Base-by-base conservation (phyloP, 108 stramenopile genomes). In the Skeletonema tropicum region DNA sequence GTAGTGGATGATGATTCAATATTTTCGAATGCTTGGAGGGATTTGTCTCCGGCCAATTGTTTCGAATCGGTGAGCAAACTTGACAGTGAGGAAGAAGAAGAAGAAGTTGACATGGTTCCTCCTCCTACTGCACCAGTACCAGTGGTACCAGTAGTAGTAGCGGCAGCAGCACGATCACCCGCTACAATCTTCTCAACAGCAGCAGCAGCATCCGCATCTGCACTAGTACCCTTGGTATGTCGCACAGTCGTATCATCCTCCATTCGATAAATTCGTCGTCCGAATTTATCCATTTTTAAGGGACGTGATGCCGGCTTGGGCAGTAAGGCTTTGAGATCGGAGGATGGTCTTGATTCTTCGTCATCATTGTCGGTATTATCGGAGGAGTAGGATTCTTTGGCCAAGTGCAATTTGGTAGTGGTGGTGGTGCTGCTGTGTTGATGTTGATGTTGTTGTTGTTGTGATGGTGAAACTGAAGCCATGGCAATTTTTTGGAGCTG, bases 271-370 rank as follows among this genome's bases (percentile, higher is more conserved):
- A 74, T 66, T 5, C 73, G 15, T 6, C 73, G 57, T 26, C 73
- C 73, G 64, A 74, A 74, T 66, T 74, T 74, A 26, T 74, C 73
- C 38, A 74, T 23, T 57, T 58, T 38, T 0, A 74, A 49, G 0
- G 73, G 64, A 21, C 73, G 35, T n/a, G 39, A 57, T 2, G 64
- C 29, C 4, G 73, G 73, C 14, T 65, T 74, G 64, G 73, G 73
- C 1, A 74, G 57, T 8, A 74, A 55, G 10, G 52, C 33, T 11
- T 31, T 65, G 19, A 74, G 64, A 65, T 66, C 55, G 17, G 73
- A 74, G 1, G 61, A 62, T 21, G 19, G 19, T 25, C 6, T 4
- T 25, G 19, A 0, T 23, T 55, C 52, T 8, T 55, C 23, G 23
- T 55, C 6, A 1, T 55, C 6, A 1, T 21, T n/a, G n/a, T 55